Percentiles rank a stretch among this genome's conserved stretches.
Evolutionary conservation across 2,329 filamentous ascomycete genomes (phyloP).

Genomic region (Penicillium sp.): DNA sequence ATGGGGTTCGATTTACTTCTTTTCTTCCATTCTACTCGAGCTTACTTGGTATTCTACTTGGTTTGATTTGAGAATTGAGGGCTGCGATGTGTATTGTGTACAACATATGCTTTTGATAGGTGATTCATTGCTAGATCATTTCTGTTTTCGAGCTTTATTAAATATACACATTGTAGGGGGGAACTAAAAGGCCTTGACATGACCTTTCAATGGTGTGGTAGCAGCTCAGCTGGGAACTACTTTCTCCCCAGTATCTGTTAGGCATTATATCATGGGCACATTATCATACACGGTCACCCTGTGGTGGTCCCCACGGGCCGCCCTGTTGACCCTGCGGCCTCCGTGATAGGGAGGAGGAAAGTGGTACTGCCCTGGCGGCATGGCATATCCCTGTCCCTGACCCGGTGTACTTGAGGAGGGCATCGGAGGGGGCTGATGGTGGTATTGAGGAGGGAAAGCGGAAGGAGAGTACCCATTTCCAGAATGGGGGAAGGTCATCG

Average conservation of each 20-base stretch:
- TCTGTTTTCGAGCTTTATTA: too few relatives aligned
- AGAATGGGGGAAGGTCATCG: slow-evolving; percentile 20
- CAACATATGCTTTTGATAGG: background rate
- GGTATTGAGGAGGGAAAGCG: slow-evolving; percentile 29
- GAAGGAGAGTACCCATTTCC: slow-evolving; percentile 17
- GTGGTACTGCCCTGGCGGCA: slow-evolving; percentile 32
- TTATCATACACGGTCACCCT: slow-evolving; percentile 16
- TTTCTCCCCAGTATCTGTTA: background rate
- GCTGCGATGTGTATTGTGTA: background rate
- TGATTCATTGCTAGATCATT: background rate
- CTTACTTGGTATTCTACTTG: background rate
- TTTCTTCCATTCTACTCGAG: background rate
- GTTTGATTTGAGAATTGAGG: background rate
- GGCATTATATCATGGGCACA: slow-evolving; percentile 8
- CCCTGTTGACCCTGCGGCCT: slow-evolving; percentile 21
- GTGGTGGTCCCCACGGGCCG: slow-evolving; percentile 19
- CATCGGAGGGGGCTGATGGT: slow-evolving; percentile 20
- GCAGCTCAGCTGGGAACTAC: background rate
- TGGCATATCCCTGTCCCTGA: slow-evolving; percentile 28
- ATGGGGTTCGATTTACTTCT: background rate
- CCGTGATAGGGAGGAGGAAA: slow-evolving; percentile 34
- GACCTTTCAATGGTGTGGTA: background rate
- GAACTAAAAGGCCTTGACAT: too few relatives aligned
- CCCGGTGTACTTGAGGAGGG: slow-evolving; percentile 17
- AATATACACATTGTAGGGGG: too few relatives aligned